These are phyloP conservation scores for Wickerhamomyces tratensis DNA, from an alignment of 805 yeast genomes.

Conservation along the genomic window DNA sequence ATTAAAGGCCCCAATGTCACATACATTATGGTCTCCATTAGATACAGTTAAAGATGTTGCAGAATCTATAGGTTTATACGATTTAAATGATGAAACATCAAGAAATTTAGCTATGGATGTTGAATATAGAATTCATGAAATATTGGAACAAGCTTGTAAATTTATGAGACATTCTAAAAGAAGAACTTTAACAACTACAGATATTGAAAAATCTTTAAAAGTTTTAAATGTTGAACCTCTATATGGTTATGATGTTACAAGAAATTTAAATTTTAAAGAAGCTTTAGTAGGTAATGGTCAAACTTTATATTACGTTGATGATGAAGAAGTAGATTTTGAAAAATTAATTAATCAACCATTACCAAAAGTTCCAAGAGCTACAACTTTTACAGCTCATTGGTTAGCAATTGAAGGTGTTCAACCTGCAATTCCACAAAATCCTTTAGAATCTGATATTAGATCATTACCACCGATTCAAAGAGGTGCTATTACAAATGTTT, in stretches of 20 bases:
- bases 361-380: conserved; percentile 89
- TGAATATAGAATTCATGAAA: conserved; percentile 94
- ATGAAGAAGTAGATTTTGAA: conserved; percentile 89
- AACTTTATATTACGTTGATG: conserved; percentile 86
- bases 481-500: conserved; percentile 69
- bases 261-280: conserved; percentile 72
- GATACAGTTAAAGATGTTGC: conserved; percentile 97
- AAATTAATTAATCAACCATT: conserved; percentile 86
- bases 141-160: conserved; percentile 89
- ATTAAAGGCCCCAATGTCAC: conserved; percentile 56
- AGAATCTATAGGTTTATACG: conserved; percentile 73
- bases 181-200: conserved; percentile 68
- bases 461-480: conserved; percentile 67
- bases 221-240: conserved; percentile 89
- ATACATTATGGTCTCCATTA: conserved; percentile 93
- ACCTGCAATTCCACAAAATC: conserved; percentile 96
- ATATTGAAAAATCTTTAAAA: conserved; percentile 70
- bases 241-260: conserved; percentile 70
- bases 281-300: conserved; percentile 90
- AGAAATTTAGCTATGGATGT: conserved; percentile 97
- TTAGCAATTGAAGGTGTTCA: conserved; percentile 97
- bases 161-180: conserved; percentile 93
- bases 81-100: conserved; percentile 83
- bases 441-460: conserved; percentile 66
- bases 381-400: conserved; percentile 95